Conservation (phyloP, 371 early-diverging fungal species). For the Capillidium heterosporum region DNA sequence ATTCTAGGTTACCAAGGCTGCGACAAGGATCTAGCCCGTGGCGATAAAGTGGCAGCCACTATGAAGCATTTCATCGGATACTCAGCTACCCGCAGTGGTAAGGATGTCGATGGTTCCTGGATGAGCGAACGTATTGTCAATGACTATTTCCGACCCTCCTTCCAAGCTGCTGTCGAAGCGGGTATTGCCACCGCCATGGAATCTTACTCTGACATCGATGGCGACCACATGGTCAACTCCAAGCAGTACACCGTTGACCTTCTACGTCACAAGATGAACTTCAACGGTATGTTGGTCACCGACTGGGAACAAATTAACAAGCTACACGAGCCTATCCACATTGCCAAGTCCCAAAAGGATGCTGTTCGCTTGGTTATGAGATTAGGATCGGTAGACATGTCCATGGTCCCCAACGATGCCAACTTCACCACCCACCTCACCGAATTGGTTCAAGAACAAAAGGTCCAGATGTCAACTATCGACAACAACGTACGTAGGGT, state of each 20-base stretch:
- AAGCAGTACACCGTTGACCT: constrained; percentile 27
- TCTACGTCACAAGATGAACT: constrained; percentile 30
- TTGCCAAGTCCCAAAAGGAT: constrained; percentile 22
- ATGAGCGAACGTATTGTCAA: constrained; percentile 31
- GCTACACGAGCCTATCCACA: constrained; percentile 23
- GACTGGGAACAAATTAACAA: constrained; percentile 43
- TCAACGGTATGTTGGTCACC: constrained; percentile 41
- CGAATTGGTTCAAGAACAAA: constrained; percentile 16
- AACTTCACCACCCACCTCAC: constrained; percentile 20
- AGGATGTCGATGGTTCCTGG: constrained; percentile 35
- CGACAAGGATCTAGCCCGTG: constrained; percentile 12
- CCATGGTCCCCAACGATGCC: constrained; percentile 35
- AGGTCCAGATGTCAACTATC: constrained; percentile 17
- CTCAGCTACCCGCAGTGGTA: constrained; percentile 24
- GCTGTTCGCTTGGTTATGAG: constrained; percentile 23
- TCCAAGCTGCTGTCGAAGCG: constrained; percentile 38
- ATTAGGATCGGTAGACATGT: constrained; percentile 38
- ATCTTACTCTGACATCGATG: constrained; percentile 39
- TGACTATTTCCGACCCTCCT: constrained; percentile 43
- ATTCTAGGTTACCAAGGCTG: constrained; percentile 44
- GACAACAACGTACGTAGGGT: constrained; percentile 24
- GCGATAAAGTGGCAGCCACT: constrained; percentile 19
- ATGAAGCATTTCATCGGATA: constrained; percentile 35
- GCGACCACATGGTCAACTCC: constrained; percentile 34
- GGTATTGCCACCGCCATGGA: constrained; percentile 50